These are phyloP conservation scores for Neopestalotiopsis sp. DNA, from an alignment of 2,329 filamentous ascomycete species.

Conservation along the genomic window DNA sequence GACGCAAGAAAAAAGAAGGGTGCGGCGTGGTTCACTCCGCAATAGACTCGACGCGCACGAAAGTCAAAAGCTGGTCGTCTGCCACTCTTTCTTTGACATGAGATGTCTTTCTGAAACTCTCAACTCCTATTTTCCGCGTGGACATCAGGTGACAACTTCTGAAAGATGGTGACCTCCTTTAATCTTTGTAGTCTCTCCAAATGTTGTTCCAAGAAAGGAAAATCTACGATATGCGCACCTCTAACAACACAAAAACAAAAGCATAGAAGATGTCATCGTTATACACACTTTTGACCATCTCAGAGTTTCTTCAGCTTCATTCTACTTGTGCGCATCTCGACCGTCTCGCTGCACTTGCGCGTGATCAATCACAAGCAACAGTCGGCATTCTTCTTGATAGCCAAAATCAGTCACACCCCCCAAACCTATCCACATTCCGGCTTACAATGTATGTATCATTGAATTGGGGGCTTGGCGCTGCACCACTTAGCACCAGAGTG, in stretches of 20 bases:
- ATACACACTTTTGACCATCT: conserved; percentile 1
- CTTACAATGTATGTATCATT: neutral
- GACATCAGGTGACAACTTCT: neutral
- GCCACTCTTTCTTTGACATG: no score
- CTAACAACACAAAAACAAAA: neutral
- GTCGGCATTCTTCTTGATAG: no score
- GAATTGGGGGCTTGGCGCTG: neutral
- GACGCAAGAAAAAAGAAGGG: no score
- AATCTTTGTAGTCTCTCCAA: neutral
- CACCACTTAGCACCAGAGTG: neutral
- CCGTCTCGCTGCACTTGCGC: neutral
- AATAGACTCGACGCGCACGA: no score
- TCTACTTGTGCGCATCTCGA: neutral
- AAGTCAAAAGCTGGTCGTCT: no score
- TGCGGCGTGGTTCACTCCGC: no score
- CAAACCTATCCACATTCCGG: no score
- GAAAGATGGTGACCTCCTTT: neutral
- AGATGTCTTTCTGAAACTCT: neutral
- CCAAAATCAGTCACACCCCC: no score
- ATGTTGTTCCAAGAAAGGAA: neutral
- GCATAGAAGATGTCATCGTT: neutral
- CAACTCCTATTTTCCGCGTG: neutral
- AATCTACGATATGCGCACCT: neutral
- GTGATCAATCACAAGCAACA: neutral
- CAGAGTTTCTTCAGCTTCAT: neutral